Conservation (phyloP, 139 green algal genomes). For the Chlorella ohadii region DNA sequence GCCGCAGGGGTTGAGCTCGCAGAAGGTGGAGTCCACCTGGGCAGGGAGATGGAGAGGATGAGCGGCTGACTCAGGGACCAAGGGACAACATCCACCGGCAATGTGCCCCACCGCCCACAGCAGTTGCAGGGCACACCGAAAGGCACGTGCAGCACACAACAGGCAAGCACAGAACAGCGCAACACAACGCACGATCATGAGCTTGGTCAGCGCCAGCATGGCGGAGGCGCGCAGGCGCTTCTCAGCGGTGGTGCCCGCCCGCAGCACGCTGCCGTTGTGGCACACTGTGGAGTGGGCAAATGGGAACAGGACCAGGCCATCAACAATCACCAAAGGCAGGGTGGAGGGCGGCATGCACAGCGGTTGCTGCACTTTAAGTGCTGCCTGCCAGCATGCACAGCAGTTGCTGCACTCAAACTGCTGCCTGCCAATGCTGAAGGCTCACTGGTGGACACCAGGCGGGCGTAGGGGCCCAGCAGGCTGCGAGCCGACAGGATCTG, state of each 20-base stretch:
- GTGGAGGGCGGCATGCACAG: no score
- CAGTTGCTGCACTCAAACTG: no score
- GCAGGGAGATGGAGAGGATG: no score
- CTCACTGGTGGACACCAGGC: conserved; percentile 29
- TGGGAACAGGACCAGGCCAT: conserved; percentile 39
- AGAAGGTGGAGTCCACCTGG: conserved; percentile 71
- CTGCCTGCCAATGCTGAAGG: neutral
- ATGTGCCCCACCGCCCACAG: no score
- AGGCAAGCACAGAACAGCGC: no score
- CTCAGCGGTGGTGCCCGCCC: conserved; percentile 37
- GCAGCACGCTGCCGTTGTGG: conserved; percentile 37
- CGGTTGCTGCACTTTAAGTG: no score
- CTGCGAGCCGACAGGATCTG: conserved; percentile 65
- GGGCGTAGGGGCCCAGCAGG: conserved; percentile 70
- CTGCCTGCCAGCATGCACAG: no score
- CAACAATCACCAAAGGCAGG: no score
- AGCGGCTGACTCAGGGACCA: no score
- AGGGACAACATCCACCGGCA: no score
- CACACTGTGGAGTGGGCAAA: conserved; percentile 55
- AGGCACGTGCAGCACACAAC: no score
- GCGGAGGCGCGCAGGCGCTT: conserved; percentile 70
- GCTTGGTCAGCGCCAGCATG: conserved; percentile 85
- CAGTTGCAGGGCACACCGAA: no score
- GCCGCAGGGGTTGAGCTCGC: conserved; percentile 42
- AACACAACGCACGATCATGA: conserved; percentile 80